Evolutionary conservation across 2,329 filamentous ascomycete genomes (phyloP), one percentile per base, ranked within the genome.

Genomic region (Fusarium napiforme): DNA sequence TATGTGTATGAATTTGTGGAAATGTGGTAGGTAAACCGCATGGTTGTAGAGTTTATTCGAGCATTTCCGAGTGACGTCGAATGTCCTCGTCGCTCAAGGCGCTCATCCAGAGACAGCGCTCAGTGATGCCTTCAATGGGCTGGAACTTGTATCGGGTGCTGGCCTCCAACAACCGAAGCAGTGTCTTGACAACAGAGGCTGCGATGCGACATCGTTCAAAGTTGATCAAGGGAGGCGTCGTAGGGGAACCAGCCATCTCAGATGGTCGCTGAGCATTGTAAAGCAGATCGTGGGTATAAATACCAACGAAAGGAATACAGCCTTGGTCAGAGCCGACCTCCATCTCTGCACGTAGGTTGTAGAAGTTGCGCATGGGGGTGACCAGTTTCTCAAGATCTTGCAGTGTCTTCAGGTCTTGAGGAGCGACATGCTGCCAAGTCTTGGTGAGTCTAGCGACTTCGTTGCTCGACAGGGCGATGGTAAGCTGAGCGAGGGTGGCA

Each of bases 71-170:
- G 62, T 85, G 83, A 69, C 82, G 84, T 64, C 88, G 83, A 77
- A 96, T 94, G 77, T 95, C 93, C n/a, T 91, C 89, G 73, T 96
- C 93, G 61, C 84, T 89, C 61, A 96, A 81, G 15, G 93, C 93
- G 52, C 92, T 91, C 84, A 96, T 91, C 93, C 94, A 96, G n/a
- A 96, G 86, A 80, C 93, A 96, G 72, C 93, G 88, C 82, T 94
- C 93, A 9, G 93, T 92, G 57, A 95, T 89, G 59, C 93, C 92
- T 70, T 94, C 92, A 42, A 95, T 90, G 2, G 93, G 91, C 75
- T 91, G 87, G 79, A 96, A 95, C 11, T 85, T 83, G 80, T 96
- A 96, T 63, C 90, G 87, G 28, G 91, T 90, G 79, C 93, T 95
- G 3, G 93, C 92, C 82, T 96, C 93, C 15, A 96, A 85, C n/a